Base-by-base conservation (phyloP, 192 early-diverging fungal genomes). In the Coemansia sp. region DNA sequence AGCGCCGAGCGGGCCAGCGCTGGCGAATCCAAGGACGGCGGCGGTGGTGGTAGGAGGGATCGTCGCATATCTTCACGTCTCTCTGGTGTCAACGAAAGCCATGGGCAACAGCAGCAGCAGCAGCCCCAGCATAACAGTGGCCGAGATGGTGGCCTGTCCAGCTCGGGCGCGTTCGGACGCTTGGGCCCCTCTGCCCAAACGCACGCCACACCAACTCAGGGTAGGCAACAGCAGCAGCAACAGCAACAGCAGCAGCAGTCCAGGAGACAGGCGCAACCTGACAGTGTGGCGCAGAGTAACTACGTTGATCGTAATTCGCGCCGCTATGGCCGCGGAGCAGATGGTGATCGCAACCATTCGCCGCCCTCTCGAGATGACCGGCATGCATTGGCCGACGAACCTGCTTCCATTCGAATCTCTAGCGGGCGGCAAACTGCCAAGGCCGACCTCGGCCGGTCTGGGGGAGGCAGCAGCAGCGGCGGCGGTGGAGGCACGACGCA, bases 171-270 rank as follows among this genome's bases (percentile, higher is more conserved):
- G 12, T 7, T 53, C 15, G 50, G 50, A 11, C 50, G 50, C 13
- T 32, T 18, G 10, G 50, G 50, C 4, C 24, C 4, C 12, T 13
- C 50, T 53, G 27, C 13, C 4, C 50, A 53, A 30, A 13, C 27
- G 3, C 50, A 30, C 11, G 27, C 20, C 13, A 53, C 27, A 29
- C 9, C 24, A 4, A 27, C 24, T 24, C 50, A 24, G 24, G 50
- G 27, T 29, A 50, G 49, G 22, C 22, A 22, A 22, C 22, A 22
- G 22, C 24, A 38, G 15, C 64, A 55, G 40, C 67, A 68, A 34
- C 67, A 69, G 59, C 67, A 69, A 49, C 67, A 62, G 15, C 65
- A 67, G 41, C 65, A 62, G 55, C 61, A 70, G 52, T 9, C 58
- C 41, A 53, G 65, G 40, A 67, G 40, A 34, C 37, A 41, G 34